Base-by-base conservation (phyloP, 1,284 basidiomycete species). In the Volvariella surrecta region DNA sequence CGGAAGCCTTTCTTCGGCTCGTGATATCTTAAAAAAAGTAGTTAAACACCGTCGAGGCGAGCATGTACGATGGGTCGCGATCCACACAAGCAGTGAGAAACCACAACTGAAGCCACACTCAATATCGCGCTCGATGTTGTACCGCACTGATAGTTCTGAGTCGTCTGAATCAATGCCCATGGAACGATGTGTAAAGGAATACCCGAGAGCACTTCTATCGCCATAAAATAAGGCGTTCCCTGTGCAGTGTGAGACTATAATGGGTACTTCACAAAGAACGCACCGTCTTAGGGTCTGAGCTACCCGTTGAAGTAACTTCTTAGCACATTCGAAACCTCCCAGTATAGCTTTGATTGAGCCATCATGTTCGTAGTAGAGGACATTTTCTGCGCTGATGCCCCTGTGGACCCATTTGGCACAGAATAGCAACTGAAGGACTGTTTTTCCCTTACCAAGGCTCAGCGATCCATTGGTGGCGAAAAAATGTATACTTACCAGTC, bases 331-430 rank as follows among this genome's bases (percentile, higher is more conserved):
- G 3, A 57, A 40, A 39, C 55, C 55, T 9, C 46, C 40, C 4
- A 57, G 38, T 30, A 51, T 51, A 16, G 38, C 51, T 22, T 38
- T 10, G 28, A 30, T 39, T 17, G 22, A 3, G 17, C 32, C 45
- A 7, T 18, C 18, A 17, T 16, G 21, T 34, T n/a, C 21, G 45
- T 45, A 19, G 32, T 47, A 45, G 13, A 57, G 48, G 35, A 55
- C 52, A 32, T 57, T 55, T 9, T 49, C 53, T 11, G 49, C 16
- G 31, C 54, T 55, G 15, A 57, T 48, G 40, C 56, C 55, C 15
- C 55, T 34, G 28, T 57, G 54, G 20, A 56, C 47, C 49, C 49
- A 53, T 20, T 45, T 38, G 16, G 48, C 47, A 19, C 45, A 45
- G 35, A 42, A 48, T 42, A 55, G 21, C 4, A 53, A 18, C n/a